These are phyloP conservation scores for Leishmania mexicana DNA, from an alignment of 208 protist species.

Conservation along the genomic window DNA sequence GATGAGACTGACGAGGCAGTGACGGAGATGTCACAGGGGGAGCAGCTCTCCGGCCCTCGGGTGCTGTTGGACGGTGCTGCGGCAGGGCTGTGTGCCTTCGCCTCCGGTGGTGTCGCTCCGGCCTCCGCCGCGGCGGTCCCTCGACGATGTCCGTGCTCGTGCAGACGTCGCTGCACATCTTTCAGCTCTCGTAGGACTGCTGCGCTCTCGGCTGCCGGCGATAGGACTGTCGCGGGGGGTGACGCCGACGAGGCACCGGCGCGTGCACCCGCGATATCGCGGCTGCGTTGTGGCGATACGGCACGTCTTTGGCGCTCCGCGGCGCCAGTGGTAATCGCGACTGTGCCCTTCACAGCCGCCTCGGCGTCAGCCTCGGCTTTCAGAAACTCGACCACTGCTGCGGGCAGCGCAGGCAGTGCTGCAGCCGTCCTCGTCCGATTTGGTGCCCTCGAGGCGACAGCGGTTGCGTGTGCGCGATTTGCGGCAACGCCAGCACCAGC, in stretches of 20 bases:
- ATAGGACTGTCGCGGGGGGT: not conserved
- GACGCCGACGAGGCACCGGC: not conserved
- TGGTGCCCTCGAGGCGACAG: not conserved
- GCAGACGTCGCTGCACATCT: conserved; percentile 20
- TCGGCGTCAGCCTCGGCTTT: conserved; percentile 14
- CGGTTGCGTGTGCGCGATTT: not conserved
- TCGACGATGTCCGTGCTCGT: not conserved
- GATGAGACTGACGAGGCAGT: conserved; percentile 8
- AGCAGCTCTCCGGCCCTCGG: conserved; percentile 2
- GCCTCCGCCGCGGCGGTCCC: not conserved
- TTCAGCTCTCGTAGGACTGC: conserved; percentile 26
- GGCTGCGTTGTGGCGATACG: not conserved
- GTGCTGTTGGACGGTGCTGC: not conserved
- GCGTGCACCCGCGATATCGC: not conserved
- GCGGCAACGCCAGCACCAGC: not conserved
- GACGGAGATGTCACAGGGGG: conserved; percentile 24
- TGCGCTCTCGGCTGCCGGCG: conserved; percentile 22
- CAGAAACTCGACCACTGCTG: conserved; percentile 17
- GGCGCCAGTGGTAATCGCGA: not conserved
- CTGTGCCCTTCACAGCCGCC: conserved; percentile 1
- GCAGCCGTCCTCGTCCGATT: no score
- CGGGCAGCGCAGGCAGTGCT: conserved; percentile 1
- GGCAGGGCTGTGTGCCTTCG: not conserved
- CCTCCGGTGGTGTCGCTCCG: not conserved
- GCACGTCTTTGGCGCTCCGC: not conserved